These are phyloP conservation scores for Rhynchosporium secalis DNA, from an alignment of 2,329 filamentous ascomycete genomes.

Conservation along the genomic window DNA sequence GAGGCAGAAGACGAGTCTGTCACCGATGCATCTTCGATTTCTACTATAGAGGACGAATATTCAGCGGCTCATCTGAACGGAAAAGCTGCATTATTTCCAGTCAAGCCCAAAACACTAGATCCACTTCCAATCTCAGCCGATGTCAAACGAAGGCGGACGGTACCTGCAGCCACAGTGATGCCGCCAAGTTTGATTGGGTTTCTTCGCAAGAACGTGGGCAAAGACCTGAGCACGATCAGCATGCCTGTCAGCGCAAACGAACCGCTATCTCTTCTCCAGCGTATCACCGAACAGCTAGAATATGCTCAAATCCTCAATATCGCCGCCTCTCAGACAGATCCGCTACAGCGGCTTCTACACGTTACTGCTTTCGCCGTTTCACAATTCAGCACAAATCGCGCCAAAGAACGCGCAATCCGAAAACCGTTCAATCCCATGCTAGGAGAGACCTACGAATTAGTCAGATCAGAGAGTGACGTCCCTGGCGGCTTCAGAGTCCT, in stretches of 20 bases:
- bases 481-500: slow-evolving; percentile 80
- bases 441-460: slow-evolving; percentile 91
- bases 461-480: slow-evolving; percentile 75
- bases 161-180: slow-evolving; percentile 71
- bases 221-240: slow-evolving; percentile 92
- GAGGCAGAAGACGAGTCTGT: slow-evolving; percentile 53
- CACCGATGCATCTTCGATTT: slow-evolving; percentile 56
- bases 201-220: slow-evolving; percentile 94
- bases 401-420: slow-evolving; percentile 87
- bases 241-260: slow-evolving; percentile 98
- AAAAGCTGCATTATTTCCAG: slow-evolving; percentile 72
- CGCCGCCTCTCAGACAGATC: slow-evolving; percentile 62
- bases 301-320: slow-evolving; percentile 83
- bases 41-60: slow-evolving; percentile 58
- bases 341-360: slow-evolving; percentile 73
- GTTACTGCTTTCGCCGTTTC: slow-evolving; percentile 91
- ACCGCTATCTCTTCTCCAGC: slow-evolving; percentile 82
- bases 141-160: slow-evolving; percentile 66
- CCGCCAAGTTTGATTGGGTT: slow-evolving; percentile 94
- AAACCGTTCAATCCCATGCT: slow-evolving; percentile 98
- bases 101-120: slow-evolving; percentile 70
- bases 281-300: slow-evolving; percentile 86
- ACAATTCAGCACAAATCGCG: slow-evolving; percentile 75
- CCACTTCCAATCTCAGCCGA: slow-evolving; percentile 72
- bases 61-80: slow-evolving; percentile 50